phyloP scores from a whole-genome alignment of 352 stramenopile genomes.

The Globisporangium parvum region DNA sequence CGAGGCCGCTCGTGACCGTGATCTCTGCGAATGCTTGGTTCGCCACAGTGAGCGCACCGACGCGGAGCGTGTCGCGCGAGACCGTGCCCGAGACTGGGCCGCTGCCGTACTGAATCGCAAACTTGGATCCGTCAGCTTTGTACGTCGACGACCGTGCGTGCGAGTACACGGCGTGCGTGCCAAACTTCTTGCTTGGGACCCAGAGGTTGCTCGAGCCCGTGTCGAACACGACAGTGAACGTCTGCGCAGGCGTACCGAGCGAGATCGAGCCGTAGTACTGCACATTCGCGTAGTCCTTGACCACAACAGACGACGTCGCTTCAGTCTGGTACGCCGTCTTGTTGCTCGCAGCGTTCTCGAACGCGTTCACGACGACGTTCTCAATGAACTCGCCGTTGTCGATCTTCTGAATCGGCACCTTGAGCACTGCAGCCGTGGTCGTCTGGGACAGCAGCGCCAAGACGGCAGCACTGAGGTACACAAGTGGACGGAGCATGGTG shows the following conservation, averaged over 20 bases:
- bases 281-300: conserved; percentile 85
- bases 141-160: conserved; percentile 36
- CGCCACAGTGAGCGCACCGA: conserved; percentile 54
- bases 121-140: conserved; percentile 87
- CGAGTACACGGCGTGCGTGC: conserved; percentile 75
- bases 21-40: conserved; percentile 95
- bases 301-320: conserved; percentile 36
- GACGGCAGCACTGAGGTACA: too few relatives aligned
- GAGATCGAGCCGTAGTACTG: too few relatives aligned
- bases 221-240: conserved; percentile 95
- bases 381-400: conserved; percentile 40
- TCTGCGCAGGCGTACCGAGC: conserved; percentile 61
- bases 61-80: conserved; percentile 79
- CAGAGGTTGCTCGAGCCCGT: conserved; percentile 96
- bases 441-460: background rate
- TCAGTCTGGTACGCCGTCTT: conserved; percentile 11
- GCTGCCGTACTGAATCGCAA: conserved; percentile 95
- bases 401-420: conserved; percentile 62
- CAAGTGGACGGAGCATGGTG: too few relatives aligned
- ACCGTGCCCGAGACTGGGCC: conserved; percentile 91
- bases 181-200: conserved; percentile 87
- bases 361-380: conserved; percentile 18
- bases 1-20: conserved; percentile 93
- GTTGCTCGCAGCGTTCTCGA: background rate
- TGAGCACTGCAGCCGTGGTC: conserved; percentile 26